Percentiles rank a stretch among this genome's conserved stretches.
Evolutionary conservation across 2,329 filamentous ascomycete species (phyloP).

Genomic region (Pestalotiopsis sp.): DNA sequence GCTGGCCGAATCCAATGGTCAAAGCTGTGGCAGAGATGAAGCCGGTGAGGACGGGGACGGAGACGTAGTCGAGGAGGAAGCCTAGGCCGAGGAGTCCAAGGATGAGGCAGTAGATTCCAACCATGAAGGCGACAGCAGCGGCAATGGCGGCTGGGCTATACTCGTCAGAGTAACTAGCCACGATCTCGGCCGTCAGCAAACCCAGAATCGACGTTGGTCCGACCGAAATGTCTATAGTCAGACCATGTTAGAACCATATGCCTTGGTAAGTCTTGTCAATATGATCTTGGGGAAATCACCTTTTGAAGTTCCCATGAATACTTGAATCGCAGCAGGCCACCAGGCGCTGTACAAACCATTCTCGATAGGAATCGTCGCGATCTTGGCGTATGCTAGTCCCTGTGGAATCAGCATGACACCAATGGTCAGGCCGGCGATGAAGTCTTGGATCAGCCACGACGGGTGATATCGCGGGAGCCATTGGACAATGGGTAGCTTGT

Average conservation of each 20-base stretch:
- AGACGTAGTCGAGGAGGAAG: slow-evolving; percentile 68
- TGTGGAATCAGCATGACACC: slow-evolving; percentile 65
- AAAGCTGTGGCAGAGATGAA: slow-evolving; percentile 70
- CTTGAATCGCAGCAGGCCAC: slow-evolving; percentile 59
- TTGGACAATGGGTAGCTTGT: slow-evolving; percentile 63
- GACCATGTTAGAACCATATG: slow-evolving; percentile 4
- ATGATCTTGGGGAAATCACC: slow-evolving; percentile 36
- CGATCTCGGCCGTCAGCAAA: slow-evolving; percentile 63
- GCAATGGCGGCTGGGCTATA: slow-evolving; percentile 59
- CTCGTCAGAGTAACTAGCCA: slow-evolving; percentile 53
- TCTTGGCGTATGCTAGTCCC: slow-evolving; percentile 63
- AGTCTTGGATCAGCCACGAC: slow-evolving; percentile 63
- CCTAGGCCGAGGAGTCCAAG: slow-evolving; percentile 65
- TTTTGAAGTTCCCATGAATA: slow-evolving; percentile 65
- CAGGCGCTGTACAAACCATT: slow-evolving; percentile 63
- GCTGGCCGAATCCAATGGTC: slow-evolving; percentile 67
- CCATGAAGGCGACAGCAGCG: slow-evolving; percentile 64
- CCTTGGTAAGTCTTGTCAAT: not conserved
- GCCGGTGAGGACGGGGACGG: slow-evolving; percentile 63
- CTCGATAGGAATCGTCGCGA: slow-evolving; percentile 63
- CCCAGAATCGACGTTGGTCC: slow-evolving; percentile 68
- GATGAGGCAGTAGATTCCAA: slow-evolving; percentile 61
- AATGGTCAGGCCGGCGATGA: slow-evolving; percentile 63
- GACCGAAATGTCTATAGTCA: slow-evolving; percentile 55
- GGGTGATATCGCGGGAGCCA: slow-evolving; percentile 66